A percentile compares a stretch with the other conserved stretches of the same genome.
phyloP scores from a whole-genome alignment of 2,329 filamentous ascomycete species.

The Penicillium sclerotigenum region DNA sequence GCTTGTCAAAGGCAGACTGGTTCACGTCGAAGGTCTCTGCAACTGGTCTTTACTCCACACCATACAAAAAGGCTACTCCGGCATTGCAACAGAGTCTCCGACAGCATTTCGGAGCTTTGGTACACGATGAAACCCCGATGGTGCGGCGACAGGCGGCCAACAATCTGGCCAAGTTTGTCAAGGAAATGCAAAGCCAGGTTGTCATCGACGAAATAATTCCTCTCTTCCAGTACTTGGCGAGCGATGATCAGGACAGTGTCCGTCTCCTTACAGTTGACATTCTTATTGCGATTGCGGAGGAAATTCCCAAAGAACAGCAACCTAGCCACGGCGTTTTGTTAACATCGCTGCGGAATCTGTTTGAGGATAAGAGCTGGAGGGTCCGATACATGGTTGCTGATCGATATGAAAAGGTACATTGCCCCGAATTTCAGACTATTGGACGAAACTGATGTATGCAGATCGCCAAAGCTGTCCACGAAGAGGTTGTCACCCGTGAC shows the following conservation, averaged over 20 bases:
- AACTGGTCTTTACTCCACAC: conserved; percentile 88
- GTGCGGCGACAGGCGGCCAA: conserved; percentile 94
- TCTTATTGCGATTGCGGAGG: conserved; percentile 92
- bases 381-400: conserved; percentile 99
- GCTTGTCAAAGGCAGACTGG: conserved; percentile 98
- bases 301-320: conserved; percentile 97
- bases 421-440: background rate
- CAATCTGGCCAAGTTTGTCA: conserved; percentile 95
- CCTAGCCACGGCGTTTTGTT: conserved; percentile 91
- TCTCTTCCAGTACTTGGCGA: conserved; percentile 92
- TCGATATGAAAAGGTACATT: conserved; percentile 84
- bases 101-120: conserved; percentile 85
- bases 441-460: conserved; percentile 39
- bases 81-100: conserved; percentile 87
- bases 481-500: conserved; percentile 91
- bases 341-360: conserved; percentile 83
- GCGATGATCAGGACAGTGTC: conserved; percentile 97
- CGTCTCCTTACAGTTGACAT: conserved; percentile 93
- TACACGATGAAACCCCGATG: conserved; percentile 99
- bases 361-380: conserved; percentile 99
- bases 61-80: conserved; percentile 86
- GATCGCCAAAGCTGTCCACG: conserved; percentile 98
- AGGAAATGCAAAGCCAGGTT: conserved; percentile 86
- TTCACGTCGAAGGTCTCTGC: conserved; percentile 99
- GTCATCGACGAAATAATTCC: conserved; percentile 99